A percentile compares a stretch with the other conserved stretches of the same genome.
Evolutionary conservation across 2,329 filamentous ascomycete genomes (phyloP).

Genomic region (Cytospora piceicola): DNA sequence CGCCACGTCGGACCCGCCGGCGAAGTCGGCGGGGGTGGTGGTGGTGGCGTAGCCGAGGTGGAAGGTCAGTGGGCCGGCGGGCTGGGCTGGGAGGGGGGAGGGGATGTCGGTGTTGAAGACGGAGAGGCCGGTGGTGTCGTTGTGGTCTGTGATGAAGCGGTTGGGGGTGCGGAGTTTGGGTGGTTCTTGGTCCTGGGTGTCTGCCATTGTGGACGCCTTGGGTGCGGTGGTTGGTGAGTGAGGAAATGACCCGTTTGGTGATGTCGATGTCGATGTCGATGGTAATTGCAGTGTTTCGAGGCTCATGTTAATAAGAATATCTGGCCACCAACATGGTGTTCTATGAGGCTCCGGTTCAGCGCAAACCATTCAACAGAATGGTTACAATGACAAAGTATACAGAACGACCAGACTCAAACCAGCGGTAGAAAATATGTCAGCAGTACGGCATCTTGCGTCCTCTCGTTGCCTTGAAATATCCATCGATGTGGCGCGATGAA

Average conservation of each 20-base stretch:
- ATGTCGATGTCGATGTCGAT: no score
- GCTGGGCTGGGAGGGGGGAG: slow-evolving; percentile 20
- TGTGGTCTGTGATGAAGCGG: slow-evolving; percentile 34
- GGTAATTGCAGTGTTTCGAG: not conserved
- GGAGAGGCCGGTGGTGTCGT: slow-evolving; percentile 26
- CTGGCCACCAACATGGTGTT: not conserved
- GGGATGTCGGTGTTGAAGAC: slow-evolving; percentile 29
- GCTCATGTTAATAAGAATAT: no score
- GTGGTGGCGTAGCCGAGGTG: slow-evolving; percentile 15
- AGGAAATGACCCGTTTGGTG: not conserved
- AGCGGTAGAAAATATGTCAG: not conserved
- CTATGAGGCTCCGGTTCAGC: not conserved
- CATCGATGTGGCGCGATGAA: no score
- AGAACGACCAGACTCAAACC: not conserved
- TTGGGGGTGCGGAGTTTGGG: slow-evolving; percentile 1
- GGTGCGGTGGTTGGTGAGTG: not conserved
- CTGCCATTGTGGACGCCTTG: slow-evolving; percentile 9
- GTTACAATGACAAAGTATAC: not conserved
- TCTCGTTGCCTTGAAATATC: not conserved
- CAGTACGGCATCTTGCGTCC: not conserved
- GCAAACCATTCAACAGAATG: not conserved
- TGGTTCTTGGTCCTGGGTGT: slow-evolving; percentile 4
- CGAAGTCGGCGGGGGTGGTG: slow-evolving; percentile 12
- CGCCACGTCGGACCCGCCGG: slow-evolving; percentile 22
- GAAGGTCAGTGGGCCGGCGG: slow-evolving; percentile 21